A percentile compares a stretch with the other conserved stretches of the same genome.
Conservation (phyloP, 2,329 filamentous ascomycete species). For the Chlorencoelia australis region DNA sequence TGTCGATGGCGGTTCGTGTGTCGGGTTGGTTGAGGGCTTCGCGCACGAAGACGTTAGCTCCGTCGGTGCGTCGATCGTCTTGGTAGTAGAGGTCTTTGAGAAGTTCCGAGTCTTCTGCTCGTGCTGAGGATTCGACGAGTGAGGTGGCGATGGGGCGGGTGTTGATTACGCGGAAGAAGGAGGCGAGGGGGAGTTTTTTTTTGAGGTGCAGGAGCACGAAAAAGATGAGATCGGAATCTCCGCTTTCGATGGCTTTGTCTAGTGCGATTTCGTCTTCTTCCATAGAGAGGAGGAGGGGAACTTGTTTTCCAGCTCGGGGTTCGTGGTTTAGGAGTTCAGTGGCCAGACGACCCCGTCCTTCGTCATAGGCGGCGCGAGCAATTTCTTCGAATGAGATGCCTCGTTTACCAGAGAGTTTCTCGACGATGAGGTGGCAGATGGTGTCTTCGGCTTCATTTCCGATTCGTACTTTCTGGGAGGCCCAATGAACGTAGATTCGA, state of each 20-base stretch:
- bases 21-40: slow-evolving; percentile 72
- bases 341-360: slow-evolving; percentile 79
- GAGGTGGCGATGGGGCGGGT: slow-evolving; percentile 76
- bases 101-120: slow-evolving; percentile 64
- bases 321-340: slow-evolving; percentile 90
- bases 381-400: slow-evolving; percentile 96
- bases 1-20: slow-evolving; percentile 64
- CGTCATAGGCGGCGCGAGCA: slow-evolving; percentile 84
- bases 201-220: slow-evolving; percentile 81
- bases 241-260: slow-evolving; percentile 92
- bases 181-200: slow-evolving; percentile 79
- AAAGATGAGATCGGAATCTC: slow-evolving; percentile 87
- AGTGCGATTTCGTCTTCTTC: slow-evolving; percentile 91
- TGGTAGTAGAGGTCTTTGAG: slow-evolving; percentile 97
- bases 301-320: slow-evolving; percentile 88
- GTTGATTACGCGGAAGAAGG: slow-evolving; percentile 89
- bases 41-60: slow-evolving; percentile 74
- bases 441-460: slow-evolving; percentile 80
- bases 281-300: slow-evolving; percentile 86
- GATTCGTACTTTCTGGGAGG: slow-evolving; percentile 81
- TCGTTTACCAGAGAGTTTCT: slow-evolving; percentile 74
- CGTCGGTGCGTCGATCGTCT: slow-evolving; percentile 82
- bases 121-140: slow-evolving; percentile 76
- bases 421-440: slow-evolving; percentile 77
- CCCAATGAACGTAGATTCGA: slow-evolving; percentile 94